These are phyloP conservation scores for Kodamaea derodonti DNA, from an alignment of 1,139 yeast genomes.

Conservation along the genomic window DNA sequence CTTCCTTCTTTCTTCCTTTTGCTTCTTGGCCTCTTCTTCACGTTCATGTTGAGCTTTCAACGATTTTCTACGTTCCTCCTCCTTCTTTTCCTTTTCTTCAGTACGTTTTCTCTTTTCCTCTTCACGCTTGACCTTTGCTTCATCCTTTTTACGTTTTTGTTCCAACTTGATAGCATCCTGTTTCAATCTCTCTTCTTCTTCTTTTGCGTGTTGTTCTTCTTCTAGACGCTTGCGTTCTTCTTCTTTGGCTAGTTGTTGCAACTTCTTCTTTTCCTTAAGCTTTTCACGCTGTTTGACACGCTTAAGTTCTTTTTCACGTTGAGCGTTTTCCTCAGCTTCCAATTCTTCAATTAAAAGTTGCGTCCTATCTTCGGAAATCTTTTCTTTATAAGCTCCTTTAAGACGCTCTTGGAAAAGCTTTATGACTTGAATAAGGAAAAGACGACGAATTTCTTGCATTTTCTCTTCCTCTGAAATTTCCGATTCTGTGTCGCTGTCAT, in stretches of 20 bases:
- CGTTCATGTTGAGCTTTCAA: conserved; percentile 48
- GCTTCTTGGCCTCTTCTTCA: conserved; percentile 40
- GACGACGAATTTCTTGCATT: conserved; percentile 70
- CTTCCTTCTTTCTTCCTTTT: conserved; percentile 44
- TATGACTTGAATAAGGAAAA: conserved; percentile 73
- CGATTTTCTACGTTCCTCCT: conserved; percentile 42
- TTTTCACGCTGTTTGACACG: conserved; percentile 71
- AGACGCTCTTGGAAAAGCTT: conserved; percentile 70
- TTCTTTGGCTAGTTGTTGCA: conserved; percentile 68
- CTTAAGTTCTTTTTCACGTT: conserved; percentile 69
- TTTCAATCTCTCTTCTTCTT: conserved; percentile 29
- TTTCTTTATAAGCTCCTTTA: conserved; percentile 68
- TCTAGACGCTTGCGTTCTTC: conserved; percentile 64
- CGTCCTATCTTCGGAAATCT: conserved; percentile 70
- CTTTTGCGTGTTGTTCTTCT: conserved; percentile 44
- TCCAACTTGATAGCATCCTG: conserved; percentile 42
- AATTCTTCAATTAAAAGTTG: conserved; percentile 71
- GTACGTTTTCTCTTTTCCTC: conserved; percentile 49
- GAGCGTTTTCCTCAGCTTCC: conserved; percentile 69
- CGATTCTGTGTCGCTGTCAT: conserved; percentile 34
- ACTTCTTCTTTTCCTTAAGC: conserved; percentile 72
- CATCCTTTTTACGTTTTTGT: conserved; percentile 46
- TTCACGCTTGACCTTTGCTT: conserved; percentile 45
- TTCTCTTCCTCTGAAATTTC: conserved; percentile 62
- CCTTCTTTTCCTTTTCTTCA: conserved; percentile 40